Evolutionary conservation across 2,329 filamentous ascomycete species (phyloP).

Genomic region (Trichophyton simii): DNA sequence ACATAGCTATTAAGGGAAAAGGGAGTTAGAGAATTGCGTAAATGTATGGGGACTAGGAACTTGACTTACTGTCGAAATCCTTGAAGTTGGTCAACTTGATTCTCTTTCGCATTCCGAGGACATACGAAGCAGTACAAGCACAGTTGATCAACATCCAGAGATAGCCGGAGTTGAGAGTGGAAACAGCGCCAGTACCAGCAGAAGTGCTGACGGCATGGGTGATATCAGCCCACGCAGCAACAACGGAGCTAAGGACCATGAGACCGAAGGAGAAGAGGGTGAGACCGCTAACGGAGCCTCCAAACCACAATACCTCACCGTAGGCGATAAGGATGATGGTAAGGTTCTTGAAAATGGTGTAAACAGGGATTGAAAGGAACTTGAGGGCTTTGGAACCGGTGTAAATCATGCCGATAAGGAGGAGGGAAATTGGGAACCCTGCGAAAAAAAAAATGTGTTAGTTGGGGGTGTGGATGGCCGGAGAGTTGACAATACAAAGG

Average conservation of each 20-base stretch:
- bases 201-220: conserved; percentile 63
- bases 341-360: conserved; percentile 99
- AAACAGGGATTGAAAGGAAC: conserved; percentile 92
- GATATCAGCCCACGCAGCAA: conserved; percentile 96
- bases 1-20: conserved; percentile 60
- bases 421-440: conserved; percentile 94
- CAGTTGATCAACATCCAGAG: conserved; percentile 98
- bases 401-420: conserved; percentile 98
- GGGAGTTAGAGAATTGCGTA: neutral
- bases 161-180: conserved; percentile 86
- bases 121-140: conserved; percentile 79
- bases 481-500: too few species aligned
- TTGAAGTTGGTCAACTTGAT: conserved; percentile 99
- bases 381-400: conserved; percentile 91
- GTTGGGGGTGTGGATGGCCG: neutral
- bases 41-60: neutral
- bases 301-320: conserved; percentile 96
- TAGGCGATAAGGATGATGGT: conserved; percentile 98
- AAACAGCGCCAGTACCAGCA: conserved; percentile 48
- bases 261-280: conserved; percentile 87
- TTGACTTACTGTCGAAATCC: conserved; percentile 87
- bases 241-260: conserved; percentile 88
- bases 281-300: conserved; percentile 75
- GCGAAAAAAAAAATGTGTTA: conserved; percentile 4
- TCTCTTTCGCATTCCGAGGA: conserved; percentile 90